These are phyloP conservation scores for Suhomyces anneliseae DNA, from an alignment of 1,139 yeast species.

Conservation along the genomic window DNA sequence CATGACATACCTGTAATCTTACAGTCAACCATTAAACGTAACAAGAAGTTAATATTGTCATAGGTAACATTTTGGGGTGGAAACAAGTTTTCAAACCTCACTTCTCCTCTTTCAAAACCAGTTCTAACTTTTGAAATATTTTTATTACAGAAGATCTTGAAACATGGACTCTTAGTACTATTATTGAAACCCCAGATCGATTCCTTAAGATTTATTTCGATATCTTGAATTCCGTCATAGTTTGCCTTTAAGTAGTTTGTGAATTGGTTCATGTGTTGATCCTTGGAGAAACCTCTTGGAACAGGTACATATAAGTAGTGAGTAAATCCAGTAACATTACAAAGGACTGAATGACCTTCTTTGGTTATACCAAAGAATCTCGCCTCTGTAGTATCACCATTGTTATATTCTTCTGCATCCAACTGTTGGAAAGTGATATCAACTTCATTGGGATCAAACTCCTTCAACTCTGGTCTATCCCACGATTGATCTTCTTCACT, in stretches of 20 bases:
- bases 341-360: conserved; percentile 83
- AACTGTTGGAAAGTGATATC: conserved; percentile 85
- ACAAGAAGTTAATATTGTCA: conserved; percentile 83
- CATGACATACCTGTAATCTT: conserved; percentile 96
- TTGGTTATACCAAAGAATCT: conserved; percentile 91
- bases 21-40: conserved; percentile 91
- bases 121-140: conserved; percentile 67
- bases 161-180: conserved; percentile 72
- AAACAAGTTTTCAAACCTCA: conserved; percentile 63
- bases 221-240: conserved; percentile 57
- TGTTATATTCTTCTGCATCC: conserved; percentile 83
- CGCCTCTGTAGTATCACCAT: conserved; percentile 61
- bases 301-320: conserved; percentile 94
- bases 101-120: conserved; percentile 81
- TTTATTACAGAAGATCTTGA: conserved; percentile 70
- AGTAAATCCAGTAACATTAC: conserved; percentile 83
- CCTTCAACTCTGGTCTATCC: conserved; percentile 59
- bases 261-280: conserved; percentile 52
- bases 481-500: conserved; percentile 51
- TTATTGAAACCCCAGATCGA: conserved; percentile 95
- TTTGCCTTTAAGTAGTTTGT: conserved; percentile 48
- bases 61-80: conserved; percentile 66
- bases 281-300: conserved; percentile 70
- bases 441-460: conserved; percentile 42
- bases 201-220: conserved; percentile 71